Base-by-base conservation (phyloP, 2,329 filamentous ascomycete species). In the Penicillium frequentans region DNA sequence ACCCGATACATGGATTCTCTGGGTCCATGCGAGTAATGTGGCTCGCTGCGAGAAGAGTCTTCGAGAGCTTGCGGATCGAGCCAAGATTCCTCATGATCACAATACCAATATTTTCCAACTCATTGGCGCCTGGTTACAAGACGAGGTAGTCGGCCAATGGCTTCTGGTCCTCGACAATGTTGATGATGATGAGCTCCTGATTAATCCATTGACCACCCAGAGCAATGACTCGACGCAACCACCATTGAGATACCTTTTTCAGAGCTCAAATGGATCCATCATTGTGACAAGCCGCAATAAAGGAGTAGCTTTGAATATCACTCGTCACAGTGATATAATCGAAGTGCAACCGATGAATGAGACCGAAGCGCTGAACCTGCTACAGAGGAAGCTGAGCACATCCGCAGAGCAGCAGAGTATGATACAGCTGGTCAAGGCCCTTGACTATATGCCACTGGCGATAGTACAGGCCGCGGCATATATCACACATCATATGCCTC, bases 31-130 rank as follows among this genome's bases (percentile, higher is more conserved):
- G 8, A 37, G 33, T 9, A 37, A 37, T 37, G 5, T 37, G 16
- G 33, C 33, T n/a, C 33, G 33, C 33, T n/a, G 14, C 14, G 14
- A 37, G 16, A 16, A 37, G 4, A 37, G 33, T n/a, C 19, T 48
- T 3, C 27, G n/a, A 19, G 45, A 31, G 10, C 23, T 48, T 31
- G 23, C 45, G 14, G 24, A 29, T 26, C 45, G 16, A 5, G 11
- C 19, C 21, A 49, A 31, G 16, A 44, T 43, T 10, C 48, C 62
- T 8, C 39, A 68, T 29, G 60, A 76, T 54, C 69, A 68, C 10
- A 62, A 64, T 4, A 61, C 63, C 9, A 64, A 78, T 57, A 65
- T 75, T 21, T 69, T 75, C 42, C 21, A 66, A 50, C 66, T 70
- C 13, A 54, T 70, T 3, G 23, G 55, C 14, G 53, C 60, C 39